These are phyloP conservation scores for Apiospora pterosperma DNA, from an alignment of 2,329 filamentous ascomycete species.

Conservation along the genomic window DNA sequence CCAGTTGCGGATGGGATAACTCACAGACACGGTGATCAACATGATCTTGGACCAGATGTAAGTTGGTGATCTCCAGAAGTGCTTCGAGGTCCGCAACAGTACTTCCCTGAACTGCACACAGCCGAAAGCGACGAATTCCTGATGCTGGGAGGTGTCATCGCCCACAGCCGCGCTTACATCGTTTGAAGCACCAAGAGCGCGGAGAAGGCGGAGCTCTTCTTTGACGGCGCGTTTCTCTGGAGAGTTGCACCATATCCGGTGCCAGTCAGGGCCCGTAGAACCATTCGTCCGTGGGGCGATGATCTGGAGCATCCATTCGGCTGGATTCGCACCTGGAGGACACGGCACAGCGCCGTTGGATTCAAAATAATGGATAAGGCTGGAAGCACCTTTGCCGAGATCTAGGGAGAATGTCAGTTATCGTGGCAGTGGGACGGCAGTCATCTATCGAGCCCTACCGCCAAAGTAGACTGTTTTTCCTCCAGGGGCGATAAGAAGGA, in stretches of 20 bases:
- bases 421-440: slow-evolving; percentile 62
- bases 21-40: too few species aligned
- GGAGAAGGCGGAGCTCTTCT: slow-evolving; percentile 55
- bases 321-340: slow-evolving; percentile 52
- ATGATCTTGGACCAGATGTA: slow-evolving; percentile 87
- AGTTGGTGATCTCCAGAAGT: slow-evolving; percentile 86
- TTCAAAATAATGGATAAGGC: slow-evolving; percentile 65
- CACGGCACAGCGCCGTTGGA: slow-evolving; percentile 62
- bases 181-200: too few species aligned
- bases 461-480: slow-evolving; percentile 63
- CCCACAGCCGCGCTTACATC: too few species aligned
- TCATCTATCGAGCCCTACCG: not conserved
- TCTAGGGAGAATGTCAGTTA: slow-evolving; percentile 64
- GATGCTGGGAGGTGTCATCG: not conserved
- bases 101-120: slow-evolving; percentile 63
- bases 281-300: slow-evolving; percentile 63
- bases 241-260: slow-evolving; percentile 47
- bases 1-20: too few species aligned
- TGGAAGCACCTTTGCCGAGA: slow-evolving; percentile 57
- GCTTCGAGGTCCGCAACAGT: slow-evolving; percentile 74
- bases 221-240: slow-evolving; percentile 47
- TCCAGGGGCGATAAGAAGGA: slow-evolving; percentile 65
- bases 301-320: slow-evolving; percentile 49
- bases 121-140: slow-evolving; percentile 84
- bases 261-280: slow-evolving; percentile 63